Conservation (phyloP, 192 early-diverging fungal genomes). For the Backusella tuberculispora region DNA sequence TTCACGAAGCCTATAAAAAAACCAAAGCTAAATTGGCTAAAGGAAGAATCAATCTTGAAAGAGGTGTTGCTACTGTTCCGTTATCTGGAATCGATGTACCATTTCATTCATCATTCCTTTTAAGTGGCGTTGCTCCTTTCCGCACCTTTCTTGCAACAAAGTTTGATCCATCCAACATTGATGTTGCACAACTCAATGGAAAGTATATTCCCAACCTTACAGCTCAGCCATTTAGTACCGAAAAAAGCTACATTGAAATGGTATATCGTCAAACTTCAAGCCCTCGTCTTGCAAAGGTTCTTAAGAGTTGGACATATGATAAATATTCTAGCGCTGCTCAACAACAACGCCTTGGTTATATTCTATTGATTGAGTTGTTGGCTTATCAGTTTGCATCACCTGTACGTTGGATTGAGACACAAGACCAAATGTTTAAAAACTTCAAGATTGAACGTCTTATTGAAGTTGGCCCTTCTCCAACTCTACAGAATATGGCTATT, state of each 20-base stretch:
- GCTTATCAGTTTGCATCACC: slow-evolving; percentile 94
- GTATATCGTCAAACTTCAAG: slow-evolving; percentile 76
- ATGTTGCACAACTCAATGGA: slow-evolving; percentile 78
- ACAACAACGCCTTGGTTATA: slow-evolving; percentile 87
- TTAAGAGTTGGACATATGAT: slow-evolving; percentile 80
- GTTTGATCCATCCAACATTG: slow-evolving; percentile 80
- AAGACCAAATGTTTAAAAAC: slow-evolving; percentile 81
- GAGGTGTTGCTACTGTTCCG: slow-evolving; percentile 90
- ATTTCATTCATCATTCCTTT: slow-evolving; percentile 94
- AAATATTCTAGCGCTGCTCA: slow-evolving; percentile 72
- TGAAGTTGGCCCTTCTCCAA: slow-evolving; percentile 89
- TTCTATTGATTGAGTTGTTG: slow-evolving; percentile 84
- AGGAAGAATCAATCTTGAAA: slow-evolving; percentile 74
- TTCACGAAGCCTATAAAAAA: slow-evolving; percentile 67
- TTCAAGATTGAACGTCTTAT: slow-evolving; percentile 86
- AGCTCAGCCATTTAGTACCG: slow-evolving; percentile 84
- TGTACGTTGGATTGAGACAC: slow-evolving; percentile 95
- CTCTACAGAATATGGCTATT: slow-evolving; percentile 90
- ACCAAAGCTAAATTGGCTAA: slow-evolving; percentile 65
- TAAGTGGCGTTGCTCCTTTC: slow-evolving; percentile 92
- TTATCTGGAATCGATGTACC: slow-evolving; percentile 94
- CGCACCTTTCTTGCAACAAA: slow-evolving; percentile 84
- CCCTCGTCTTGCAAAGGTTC: slow-evolving; percentile 72
- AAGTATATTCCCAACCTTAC: slow-evolving; percentile 97
- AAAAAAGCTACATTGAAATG: slow-evolving; percentile 73